Evolutionary conservation across 1,284 basidiomycete genomes (phyloP).

Genomic region (Ustilago tritici): DNA sequence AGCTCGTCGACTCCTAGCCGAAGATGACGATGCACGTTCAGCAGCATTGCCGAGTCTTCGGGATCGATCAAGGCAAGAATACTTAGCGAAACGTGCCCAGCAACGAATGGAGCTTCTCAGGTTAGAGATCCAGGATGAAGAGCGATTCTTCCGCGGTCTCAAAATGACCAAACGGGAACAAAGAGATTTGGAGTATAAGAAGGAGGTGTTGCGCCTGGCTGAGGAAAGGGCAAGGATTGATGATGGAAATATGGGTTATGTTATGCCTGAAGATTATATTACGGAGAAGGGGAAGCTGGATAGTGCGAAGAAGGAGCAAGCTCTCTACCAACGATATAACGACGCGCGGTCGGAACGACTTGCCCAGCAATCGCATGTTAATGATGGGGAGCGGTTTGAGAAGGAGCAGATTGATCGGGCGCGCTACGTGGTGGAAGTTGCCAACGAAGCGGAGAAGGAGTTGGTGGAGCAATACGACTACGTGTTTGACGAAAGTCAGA

Average conservation of each 20-base stretch:
- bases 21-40: slow-evolving; percentile 55
- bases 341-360: slow-evolving; percentile 76
- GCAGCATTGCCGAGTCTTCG: slow-evolving; percentile 60
- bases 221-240: slow-evolving; percentile 93
- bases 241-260: slow-evolving; percentile 73
- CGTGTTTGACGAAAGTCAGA: slow-evolving; percentile 97
- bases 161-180: slow-evolving; percentile 83
- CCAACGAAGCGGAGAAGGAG: slow-evolving; percentile 71
- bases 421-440: slow-evolving; percentile 75
- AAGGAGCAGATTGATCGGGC: slow-evolving; percentile 89
- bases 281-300: slow-evolving; percentile 99
- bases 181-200: slow-evolving; percentile 87
- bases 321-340: slow-evolving; percentile 87
- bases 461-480: slow-evolving; percentile 79
- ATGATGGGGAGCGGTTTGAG: slow-evolving; percentile 92
- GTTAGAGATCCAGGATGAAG: slow-evolving; percentile 76
- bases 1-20: slow-evolving; percentile 79
- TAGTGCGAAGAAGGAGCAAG: slow-evolving; percentile 93
- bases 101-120: slow-evolving; percentile 95
- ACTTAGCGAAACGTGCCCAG: slow-evolving; percentile 92
- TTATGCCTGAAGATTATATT: slow-evolving; percentile 79
- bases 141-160: slow-evolving; percentile 64
- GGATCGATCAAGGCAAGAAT: slow-evolving; percentile 79
- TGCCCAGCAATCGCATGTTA: slow-evolving; percentile 80
- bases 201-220: slow-evolving; percentile 88